Evolutionary conservation across 2,329 filamentous ascomycete species (phyloP), one percentile per base, ranked within the genome.

Genomic region (Fusarium sp.): DNA sequence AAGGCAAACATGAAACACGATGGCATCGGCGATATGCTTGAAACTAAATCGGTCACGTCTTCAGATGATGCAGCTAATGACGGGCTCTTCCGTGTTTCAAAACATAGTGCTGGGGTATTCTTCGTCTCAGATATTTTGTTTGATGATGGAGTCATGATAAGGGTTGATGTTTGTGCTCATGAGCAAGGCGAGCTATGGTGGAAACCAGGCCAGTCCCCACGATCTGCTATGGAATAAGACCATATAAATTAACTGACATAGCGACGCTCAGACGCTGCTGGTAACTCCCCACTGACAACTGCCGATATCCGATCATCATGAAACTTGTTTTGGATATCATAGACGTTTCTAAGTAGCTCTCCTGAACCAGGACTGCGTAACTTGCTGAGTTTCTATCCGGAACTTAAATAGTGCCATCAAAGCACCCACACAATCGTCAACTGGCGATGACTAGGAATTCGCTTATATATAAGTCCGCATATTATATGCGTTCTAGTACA

Each of bases 1-100:
- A 38, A 24, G 23, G 21, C 13, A 26, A n/a, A 38, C 20, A 35
- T 39, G 58, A 49, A 63, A 64, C 58, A 38, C 24, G n/a, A 21
- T 5, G 15, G 21, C 15, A 13, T 33, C 12, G 24, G 37, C 15
- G 23, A 24, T 13, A 38, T 49, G 29, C 23, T 57, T 15, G 50
- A 38, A 38, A 48, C 42, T 12, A 43, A 41, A 43, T 10, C 28
- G 29, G 18, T 12, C n/a, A 29, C 26, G 20, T 20, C 21, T 26
- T 23, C 18, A 26, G 16, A 37, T 20, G 18, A 41, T 21, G 23
- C 13, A n/a, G 13, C n/a, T 47, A 33, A 49, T 26, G 42, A 28
- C 37, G 26, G 59, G 18, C 24, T 31, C n/a, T 38, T 20, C 50
- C 42, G 26, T 38, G 43, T 58, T 49, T 44, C n/a, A 44, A 48